A percentile compares a stretch with the other conserved stretches of the same genome.
Conservation (phyloP, 345 rosid genomes). For the Linum trigynum region DNA sequence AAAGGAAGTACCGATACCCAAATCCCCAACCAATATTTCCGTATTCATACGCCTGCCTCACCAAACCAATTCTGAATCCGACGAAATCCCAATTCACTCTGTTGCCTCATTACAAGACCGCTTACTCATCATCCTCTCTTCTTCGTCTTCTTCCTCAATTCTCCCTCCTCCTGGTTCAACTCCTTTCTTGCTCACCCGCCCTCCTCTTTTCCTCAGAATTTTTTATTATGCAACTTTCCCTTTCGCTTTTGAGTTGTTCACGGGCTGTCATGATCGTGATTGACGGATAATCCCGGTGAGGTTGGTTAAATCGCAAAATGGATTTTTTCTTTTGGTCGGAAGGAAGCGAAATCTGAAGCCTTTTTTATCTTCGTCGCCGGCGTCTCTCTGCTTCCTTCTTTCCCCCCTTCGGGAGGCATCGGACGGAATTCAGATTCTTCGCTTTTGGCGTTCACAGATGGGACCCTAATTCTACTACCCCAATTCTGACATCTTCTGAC, state of each 20-base stretch:
- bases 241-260: not conserved
- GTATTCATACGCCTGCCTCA: too few species aligned
- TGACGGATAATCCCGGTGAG: not conserved
- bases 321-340: not conserved
- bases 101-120: too few species aligned
- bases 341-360: not conserved
- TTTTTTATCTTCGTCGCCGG: not conserved
- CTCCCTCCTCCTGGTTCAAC: too few species aligned
- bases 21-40: too few species aligned
- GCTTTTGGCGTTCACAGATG: not conserved
- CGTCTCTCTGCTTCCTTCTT: not conserved
- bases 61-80: too few species aligned
- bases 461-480: not conserved
- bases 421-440: not conserved
- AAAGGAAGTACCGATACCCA: too few species aligned
- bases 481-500: not conserved
- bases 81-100: too few species aligned
- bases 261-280: not conserved
- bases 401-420: not conserved
- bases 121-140: too few species aligned
- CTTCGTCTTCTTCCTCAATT: too few species aligned
- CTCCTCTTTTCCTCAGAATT: too few species aligned
- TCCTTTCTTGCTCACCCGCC: too few species aligned
- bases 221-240: not conserved
- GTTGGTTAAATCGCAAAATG: too few species aligned